These are phyloP conservation scores for Chaetomium strumarium DNA, from an alignment of 2,329 filamentous ascomycete genomes.

Conservation along the genomic window DNA sequence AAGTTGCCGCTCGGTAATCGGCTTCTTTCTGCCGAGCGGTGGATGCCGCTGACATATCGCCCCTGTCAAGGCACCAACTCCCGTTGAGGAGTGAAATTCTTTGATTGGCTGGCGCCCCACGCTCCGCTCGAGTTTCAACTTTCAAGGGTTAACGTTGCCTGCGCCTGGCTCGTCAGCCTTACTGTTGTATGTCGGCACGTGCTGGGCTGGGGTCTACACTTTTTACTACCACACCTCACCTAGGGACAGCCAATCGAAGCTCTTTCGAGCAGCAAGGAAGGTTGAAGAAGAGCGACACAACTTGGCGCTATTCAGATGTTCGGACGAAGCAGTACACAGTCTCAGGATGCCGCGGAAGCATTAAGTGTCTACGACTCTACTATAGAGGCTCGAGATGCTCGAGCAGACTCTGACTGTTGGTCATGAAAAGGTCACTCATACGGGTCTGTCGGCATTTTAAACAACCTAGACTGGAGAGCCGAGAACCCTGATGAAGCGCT, in stretches of 20 bases:
- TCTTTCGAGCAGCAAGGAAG: not conserved
- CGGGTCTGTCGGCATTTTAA: not conserved
- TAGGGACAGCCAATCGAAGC: constrained; percentile 19
- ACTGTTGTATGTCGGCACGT: too few species aligned
- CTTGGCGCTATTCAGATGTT: too few species aligned
- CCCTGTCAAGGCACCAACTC: constrained; percentile 6
- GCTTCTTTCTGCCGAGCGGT: constrained; percentile 9
- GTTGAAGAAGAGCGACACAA: too few species aligned
- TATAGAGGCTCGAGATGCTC: too few species aligned
- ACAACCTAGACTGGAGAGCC: too few species aligned
- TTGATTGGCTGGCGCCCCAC: constrained; percentile 3
- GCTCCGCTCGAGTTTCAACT: too few species aligned
- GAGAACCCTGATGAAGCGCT: too few species aligned
- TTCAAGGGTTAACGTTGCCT: too few species aligned
- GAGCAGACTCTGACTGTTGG: not conserved
- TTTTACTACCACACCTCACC: not conserved
- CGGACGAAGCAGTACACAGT: too few species aligned
- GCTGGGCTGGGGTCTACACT: not conserved
- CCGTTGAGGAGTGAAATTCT: too few species aligned
- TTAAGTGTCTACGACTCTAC: too few species aligned
- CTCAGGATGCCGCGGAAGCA: too few species aligned
- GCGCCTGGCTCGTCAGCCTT: constrained; percentile 7
- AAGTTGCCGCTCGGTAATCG: constrained; percentile 22
- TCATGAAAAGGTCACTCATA: not conserved
- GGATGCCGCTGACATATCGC: constrained; percentile 18